Evolutionary conservation across 768 basidiomycete species (phyloP), one percentile per base, ranked within the genome.

Genomic region (Podaxis sp.): DNA sequence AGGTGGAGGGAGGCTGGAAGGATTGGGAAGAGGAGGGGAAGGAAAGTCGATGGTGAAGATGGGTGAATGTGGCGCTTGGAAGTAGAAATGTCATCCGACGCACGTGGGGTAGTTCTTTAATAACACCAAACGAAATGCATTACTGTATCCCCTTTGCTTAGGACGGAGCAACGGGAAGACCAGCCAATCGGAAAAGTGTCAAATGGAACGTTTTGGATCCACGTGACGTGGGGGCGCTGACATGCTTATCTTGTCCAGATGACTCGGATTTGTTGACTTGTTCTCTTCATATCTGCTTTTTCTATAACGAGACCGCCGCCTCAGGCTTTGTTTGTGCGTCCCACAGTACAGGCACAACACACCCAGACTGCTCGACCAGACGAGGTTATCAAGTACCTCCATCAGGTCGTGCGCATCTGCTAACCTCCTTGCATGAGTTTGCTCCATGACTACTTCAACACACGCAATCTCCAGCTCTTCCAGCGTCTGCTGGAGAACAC

Each of bases 1-100:
- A 73, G 89, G 50, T 86, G 84, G 72, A 82, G 86, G 61, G 91
- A 93, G 67, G 91, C 90, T 13, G 81, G 83, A 50, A 91, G 91
- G 72, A 76, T 82, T 25, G 80, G 78, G 63, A 74, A 82, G 64
- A 74, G 87, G 61, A 80, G 82, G 65, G 80, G 74, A 23, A 81
- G 78, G 4, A 80, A 74, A 10, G 77, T 66, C 1, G 76, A 67
- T 11, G 74, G 65, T 5, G 74, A 47, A 23, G 68, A 66, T 46
- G 65, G 25, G 1, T 48, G 23, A 48, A 7, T 9, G 6, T 32
- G 28, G 28, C 7, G 1, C 1, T 32, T 32, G 28, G 7, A n/a
- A n/a, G n/a, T n/a, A n/a, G n/a, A 0, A 9, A 32, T 32, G 28
- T 32, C 7, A 32, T 9, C 28, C 2, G 32, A 32, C 32, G 7